A percentile compares a stretch with the other conserved stretches of the same genome.
phyloP scores from a whole-genome alignment of 495 filamentous ascomycete species.

The Jackrogersella multiformis region DNA sequence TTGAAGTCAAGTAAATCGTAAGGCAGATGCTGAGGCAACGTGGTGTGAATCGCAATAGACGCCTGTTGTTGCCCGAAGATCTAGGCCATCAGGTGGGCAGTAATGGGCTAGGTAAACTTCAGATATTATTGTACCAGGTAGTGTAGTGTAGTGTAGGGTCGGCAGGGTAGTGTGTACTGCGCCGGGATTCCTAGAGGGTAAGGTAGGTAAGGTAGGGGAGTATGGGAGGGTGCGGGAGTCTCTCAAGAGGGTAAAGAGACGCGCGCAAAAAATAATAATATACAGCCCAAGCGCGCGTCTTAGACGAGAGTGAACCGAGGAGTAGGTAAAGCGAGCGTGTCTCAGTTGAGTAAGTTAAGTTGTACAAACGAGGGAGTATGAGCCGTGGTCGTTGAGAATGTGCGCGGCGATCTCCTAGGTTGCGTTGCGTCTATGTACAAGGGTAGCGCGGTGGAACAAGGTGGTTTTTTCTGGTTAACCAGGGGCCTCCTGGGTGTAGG shows the following conservation, averaged over 20 bases:
- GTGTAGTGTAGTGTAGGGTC: too few species aligned
- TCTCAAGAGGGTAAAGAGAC: constrained; percentile 46
- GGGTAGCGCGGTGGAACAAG: constrained; percentile 46
- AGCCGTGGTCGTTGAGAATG: constrained; percentile 41
- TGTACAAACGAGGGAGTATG: constrained; percentile 43
- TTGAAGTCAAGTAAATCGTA: constrained; percentile 17
- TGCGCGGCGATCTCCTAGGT: constrained; percentile 43
- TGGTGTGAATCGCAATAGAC: constrained; percentile 39
- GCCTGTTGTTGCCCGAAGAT: constrained; percentile 40
- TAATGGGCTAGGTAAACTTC: constrained; percentile 38
- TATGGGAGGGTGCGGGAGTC: constrained; percentile 40
- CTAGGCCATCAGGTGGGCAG: constrained; percentile 44
- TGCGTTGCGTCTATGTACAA: constrained; percentile 44
- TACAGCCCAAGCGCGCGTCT: constrained; percentile 47
- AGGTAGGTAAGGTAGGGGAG: too few species aligned
- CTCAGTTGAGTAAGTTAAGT: constrained; percentile 40
- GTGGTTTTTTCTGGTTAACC: constrained; percentile 31
- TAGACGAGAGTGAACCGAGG: constrained; percentile 35
- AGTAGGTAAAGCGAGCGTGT: constrained; percentile 43
- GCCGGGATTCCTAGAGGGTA: constrained; percentile 35
- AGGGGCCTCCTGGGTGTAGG: constrained; percentile 31
- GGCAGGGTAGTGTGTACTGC: constrained; percentile 34
- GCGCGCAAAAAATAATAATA: constrained; percentile 42
- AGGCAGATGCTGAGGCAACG: constrained; percentile 38
- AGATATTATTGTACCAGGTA: too few species aligned